These are phyloP conservation scores for Tolypocladium nubicola DNA, from an alignment of 2,329 filamentous ascomycete species.

Conservation along the genomic window DNA sequence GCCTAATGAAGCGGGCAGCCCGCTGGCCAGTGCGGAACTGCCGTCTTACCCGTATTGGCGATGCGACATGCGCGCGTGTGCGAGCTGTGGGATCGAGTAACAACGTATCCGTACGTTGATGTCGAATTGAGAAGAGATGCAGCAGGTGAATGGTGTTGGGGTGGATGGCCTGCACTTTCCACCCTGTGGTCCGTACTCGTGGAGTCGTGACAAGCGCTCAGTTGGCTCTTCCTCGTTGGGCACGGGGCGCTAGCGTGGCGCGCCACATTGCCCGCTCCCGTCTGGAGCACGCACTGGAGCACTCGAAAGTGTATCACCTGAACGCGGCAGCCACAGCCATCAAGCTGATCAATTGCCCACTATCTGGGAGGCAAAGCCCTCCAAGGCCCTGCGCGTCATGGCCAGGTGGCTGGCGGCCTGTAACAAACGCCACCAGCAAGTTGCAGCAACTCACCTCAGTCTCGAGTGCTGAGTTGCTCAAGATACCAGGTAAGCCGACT, in stretches of 20 bases:
- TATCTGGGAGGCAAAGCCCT: background rate
- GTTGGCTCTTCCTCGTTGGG: background rate
- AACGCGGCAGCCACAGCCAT: background rate
- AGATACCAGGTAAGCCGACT: background rate
- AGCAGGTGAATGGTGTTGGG: background rate
- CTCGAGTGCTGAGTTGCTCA: background rate
- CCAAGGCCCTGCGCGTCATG: background rate
- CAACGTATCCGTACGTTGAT: background rate
- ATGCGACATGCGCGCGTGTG: background rate
- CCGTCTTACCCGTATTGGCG: background rate
- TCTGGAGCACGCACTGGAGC: background rate
- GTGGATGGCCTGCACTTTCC: background rate
- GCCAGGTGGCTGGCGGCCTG: background rate
- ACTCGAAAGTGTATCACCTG: too few relatives aligned
- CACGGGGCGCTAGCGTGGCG: background rate
- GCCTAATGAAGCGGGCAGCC: background rate
- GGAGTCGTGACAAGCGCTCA: background rate
- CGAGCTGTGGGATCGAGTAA: background rate
- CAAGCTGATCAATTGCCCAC: background rate
- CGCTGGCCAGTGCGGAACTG: background rate
- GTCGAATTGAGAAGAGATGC: background rate
- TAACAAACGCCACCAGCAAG: too few relatives aligned
- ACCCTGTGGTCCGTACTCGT: background rate
- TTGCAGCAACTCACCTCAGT: background rate
- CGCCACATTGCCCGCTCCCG: background rate